Percentiles rank a stretch among this genome's conserved stretches.
Conservation (phyloP, 306 rosid genomes). For the Pueraria montana region DNA sequence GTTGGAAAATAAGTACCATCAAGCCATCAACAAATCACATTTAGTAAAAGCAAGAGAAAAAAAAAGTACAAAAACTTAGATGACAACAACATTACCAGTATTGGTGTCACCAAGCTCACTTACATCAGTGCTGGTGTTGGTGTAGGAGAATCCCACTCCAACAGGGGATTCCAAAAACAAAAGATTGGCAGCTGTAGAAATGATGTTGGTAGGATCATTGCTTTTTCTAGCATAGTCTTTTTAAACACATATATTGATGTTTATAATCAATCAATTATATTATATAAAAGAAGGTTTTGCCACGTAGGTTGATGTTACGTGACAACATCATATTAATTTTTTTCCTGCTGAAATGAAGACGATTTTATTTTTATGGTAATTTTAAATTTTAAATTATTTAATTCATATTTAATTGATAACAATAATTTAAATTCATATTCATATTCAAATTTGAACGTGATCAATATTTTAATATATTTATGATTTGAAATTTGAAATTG, state of each 20-base stretch:
- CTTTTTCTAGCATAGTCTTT: background rate
- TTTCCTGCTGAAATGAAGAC: too few species aligned
- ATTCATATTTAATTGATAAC: too few species aligned
- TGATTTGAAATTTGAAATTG: too few species aligned
- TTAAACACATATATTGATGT: background rate
- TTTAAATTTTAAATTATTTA: too few species aligned
- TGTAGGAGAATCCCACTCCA: conserved; percentile 93
- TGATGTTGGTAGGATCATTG: background rate
- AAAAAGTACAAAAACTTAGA: background rate
- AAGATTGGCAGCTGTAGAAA: conserved; percentile 71
- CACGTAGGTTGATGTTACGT: too few species aligned
- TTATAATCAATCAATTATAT: too few species aligned
- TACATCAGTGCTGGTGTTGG: conserved; percentile 74
- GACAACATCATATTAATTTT: too few species aligned
- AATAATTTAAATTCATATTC: too few species aligned
- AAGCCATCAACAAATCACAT: conserved; percentile 19
- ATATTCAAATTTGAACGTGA: too few species aligned
- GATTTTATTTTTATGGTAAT: too few species aligned
- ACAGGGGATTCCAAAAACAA: conserved; percentile 86
- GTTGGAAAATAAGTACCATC: background rate
- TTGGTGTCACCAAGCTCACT: conserved; percentile 66
- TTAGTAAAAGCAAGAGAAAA: background rate
- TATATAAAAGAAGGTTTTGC: too few species aligned
- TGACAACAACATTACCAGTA: conserved; percentile 60
- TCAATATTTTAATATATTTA: too few species aligned